These are phyloP conservation scores for Staphylotrichum tortipilum DNA, from an alignment of 495 filamentous ascomycete species.

Conservation along the genomic window DNA sequence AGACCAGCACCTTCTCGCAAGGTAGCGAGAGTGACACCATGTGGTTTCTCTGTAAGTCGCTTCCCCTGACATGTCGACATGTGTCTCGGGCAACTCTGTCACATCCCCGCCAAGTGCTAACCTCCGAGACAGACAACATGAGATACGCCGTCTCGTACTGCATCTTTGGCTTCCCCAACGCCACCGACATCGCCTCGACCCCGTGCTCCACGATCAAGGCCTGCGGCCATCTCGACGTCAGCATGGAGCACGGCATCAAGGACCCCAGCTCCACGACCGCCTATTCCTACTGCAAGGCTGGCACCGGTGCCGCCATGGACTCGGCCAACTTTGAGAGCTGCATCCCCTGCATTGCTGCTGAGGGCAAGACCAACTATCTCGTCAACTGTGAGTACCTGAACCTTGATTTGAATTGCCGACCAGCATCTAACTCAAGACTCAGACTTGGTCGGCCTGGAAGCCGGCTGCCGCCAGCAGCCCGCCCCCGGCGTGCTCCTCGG, in stretches of 20 bases:
- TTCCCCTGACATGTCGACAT: no score
- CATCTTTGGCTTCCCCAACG: slow-evolving; percentile 39
- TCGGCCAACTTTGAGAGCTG: slow-evolving; percentile 24
- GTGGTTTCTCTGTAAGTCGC: slow-evolving; percentile 47
- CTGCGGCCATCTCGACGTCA: slow-evolving; percentile 28
- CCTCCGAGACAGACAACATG: slow-evolving; percentile 31
- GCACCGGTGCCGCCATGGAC: slow-evolving; percentile 20
- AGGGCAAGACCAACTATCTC: slow-evolving; percentile 28
- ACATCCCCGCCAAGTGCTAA: neutral
- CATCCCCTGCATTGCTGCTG: slow-evolving; percentile 31
- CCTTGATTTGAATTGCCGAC: no score
- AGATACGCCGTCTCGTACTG: slow-evolving; percentile 39
- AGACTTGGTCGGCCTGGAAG: slow-evolving; percentile 40
- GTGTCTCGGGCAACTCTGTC: no score
- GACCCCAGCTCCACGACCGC: slow-evolving; percentile 21
- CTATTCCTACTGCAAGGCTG: slow-evolving; percentile 34
- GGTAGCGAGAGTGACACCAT: slow-evolving; percentile 39
- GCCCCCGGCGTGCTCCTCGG: slow-evolving; percentile 31
- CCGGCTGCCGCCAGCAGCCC: slow-evolving; percentile 43
- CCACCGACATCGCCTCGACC: slow-evolving; percentile 25
- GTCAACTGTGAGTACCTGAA: slow-evolving; percentile 29
- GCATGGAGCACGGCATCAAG: slow-evolving; percentile 26
- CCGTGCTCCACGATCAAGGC: slow-evolving; percentile 37
- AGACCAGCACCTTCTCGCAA: slow-evolving; percentile 38
- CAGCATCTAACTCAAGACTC: slow-evolving; percentile 12